These are phyloP conservation scores for Rozella allomycis DNA, from an alignment of 371 early-diverging fungal genomes.

Conservation along the genomic window DNA sequence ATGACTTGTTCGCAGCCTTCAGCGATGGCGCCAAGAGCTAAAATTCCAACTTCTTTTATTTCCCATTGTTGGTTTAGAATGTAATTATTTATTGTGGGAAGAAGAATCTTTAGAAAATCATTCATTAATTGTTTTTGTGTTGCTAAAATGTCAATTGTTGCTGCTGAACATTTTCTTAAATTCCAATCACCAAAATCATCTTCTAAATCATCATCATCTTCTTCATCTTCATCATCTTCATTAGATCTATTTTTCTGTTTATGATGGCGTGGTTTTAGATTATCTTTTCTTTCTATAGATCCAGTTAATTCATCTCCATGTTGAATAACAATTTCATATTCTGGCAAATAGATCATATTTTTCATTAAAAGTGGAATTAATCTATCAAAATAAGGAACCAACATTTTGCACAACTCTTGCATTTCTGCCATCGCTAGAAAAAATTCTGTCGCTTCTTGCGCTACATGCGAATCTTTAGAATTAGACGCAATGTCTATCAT, in stretches of 20 bases:
- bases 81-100: constrained; percentile 63
- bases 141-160: constrained; percentile 77
- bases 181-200: constrained; percentile 84
- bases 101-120: constrained; percentile 46
- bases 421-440: constrained; percentile 89
- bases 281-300: constrained; percentile 51
- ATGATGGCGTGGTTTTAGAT: constrained; percentile 80
- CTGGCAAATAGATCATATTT: constrained; percentile 85
- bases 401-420: constrained; percentile 43
- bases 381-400: constrained; percentile 36
- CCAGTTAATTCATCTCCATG: constrained; percentile 56
- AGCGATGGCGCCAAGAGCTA: constrained; percentile 88
- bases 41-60: constrained; percentile 72
- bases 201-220: constrained; percentile 57
- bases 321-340: constrained; percentile 53
- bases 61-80: constrained; percentile 66
- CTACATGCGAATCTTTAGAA: constrained; percentile 52
- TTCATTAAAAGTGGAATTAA: constrained; percentile 74
- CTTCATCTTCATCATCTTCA: constrained; percentile 48
- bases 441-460: constrained; percentile 89
- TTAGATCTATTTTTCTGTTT: constrained; percentile 33
- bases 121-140: no score
- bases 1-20: constrained; percentile 73
- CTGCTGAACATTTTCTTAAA: constrained; percentile 88
- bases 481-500: constrained; percentile 72